Percentiles rank a stretch among this genome's conserved stretches.
Conservation (phyloP, 352 stramenopile species). For the Globisporangium uncinulatum region DNA sequence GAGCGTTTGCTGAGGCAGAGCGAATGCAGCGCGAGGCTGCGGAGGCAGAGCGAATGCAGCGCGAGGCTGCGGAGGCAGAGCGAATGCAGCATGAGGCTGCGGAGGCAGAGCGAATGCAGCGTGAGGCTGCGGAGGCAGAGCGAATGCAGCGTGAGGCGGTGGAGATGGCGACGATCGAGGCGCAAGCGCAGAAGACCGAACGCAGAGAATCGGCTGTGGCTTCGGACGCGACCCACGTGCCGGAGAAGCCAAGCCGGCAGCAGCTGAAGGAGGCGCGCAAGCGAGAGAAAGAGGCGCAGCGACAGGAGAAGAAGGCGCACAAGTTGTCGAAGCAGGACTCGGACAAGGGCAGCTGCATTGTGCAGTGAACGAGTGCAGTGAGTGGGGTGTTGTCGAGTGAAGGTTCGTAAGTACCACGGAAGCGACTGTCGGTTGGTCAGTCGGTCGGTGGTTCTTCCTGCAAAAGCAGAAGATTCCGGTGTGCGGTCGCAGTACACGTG, state of each 20-base stretch:
- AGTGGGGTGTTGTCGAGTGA: no score
- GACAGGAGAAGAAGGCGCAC: not conserved
- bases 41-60: no score
- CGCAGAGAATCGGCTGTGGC: not conserved
- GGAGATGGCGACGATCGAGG: no score
- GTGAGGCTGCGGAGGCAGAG: no score
- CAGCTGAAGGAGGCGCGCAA: not conserved
- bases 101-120: no score
- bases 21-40: not conserved
- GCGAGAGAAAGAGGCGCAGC: not conserved
- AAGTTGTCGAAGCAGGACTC: not conserved
- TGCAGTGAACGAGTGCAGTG: not conserved
- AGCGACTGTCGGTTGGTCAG: no score
- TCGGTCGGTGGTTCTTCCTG: no score
- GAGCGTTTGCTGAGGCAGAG: constrained; percentile 3
- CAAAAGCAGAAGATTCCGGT: no score
- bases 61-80: not conserved
- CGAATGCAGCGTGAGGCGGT: no score
- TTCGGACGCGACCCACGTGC: not conserved
- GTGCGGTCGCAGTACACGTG: no score
- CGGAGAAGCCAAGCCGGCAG: not conserved
- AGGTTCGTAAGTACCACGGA: no score
- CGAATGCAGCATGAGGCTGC: not conserved
- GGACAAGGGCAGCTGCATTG: not conserved
- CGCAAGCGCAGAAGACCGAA: not conserved